Evolutionary conservation across 2,329 filamentous ascomycete species (phyloP), one percentile per base, ranked within the genome.

Genomic region (Exophiala viscosa): DNA sequence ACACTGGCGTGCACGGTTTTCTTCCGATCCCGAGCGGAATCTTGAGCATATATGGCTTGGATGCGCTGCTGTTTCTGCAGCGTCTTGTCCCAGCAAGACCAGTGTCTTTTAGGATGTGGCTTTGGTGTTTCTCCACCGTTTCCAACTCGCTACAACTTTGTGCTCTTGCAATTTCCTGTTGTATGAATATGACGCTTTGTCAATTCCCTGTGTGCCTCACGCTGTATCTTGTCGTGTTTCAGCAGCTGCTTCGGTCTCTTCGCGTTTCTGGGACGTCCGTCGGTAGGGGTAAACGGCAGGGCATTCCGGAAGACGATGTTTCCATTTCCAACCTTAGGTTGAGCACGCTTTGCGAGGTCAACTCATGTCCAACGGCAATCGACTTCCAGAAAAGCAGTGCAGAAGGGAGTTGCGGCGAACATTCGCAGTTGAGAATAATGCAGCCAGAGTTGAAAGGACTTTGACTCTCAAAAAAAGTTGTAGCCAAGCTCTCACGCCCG

Each of bases 51-150:
- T 93, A 55, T 87, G 86, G 71, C 96, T 96, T 0, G 93, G 93
- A 66, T 99, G 90, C 14, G 85, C 85, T 47, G 88, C 85, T 70
- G 91, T 88, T 70, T 95, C 90, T 39, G 88, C 88, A 73, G 97
- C 92, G 20, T 93, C 93, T 55, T 91, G 87, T 57, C 93, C 85
- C 74, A 99, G 99, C 1, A 88, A 84, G 39, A 81, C 82, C 59
- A 97, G 78, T 3, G 90, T 88, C 68, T 95, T 89, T 69, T 96
- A 92, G 1, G 87, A 90, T 66, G 96, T 95, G 40, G 86, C 84
- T 65, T 93, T 79, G 32, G 92, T 96, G 71, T 96, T 96, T 65
- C 86, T 89, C 74, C 99, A 99, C 93, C 93, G 97, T 74, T 95
- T 95, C 66, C 93, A 82, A 74, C 97, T 95, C 45, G 93, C 93